These are phyloP conservation scores for Xylaria sp. DNA, from an alignment of 2,329 filamentous ascomycete species.

Conservation along the genomic window DNA sequence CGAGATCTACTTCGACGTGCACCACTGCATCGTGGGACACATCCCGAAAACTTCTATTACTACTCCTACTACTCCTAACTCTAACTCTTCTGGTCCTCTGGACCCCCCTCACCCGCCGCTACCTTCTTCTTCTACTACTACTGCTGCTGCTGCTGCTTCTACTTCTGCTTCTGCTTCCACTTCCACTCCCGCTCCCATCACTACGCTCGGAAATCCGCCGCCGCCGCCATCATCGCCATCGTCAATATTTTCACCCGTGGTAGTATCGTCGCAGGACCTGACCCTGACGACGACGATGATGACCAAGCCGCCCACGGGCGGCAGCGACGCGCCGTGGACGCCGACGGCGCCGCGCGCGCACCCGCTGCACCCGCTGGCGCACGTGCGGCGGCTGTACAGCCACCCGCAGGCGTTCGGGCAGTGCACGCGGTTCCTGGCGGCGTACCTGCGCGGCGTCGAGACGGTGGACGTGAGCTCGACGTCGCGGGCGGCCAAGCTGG, in stretches of 20 bases:
- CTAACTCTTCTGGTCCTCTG: not conserved
- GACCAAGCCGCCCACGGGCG: slow-evolving; percentile 21
- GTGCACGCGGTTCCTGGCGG: slow-evolving; percentile 74
- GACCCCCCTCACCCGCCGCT: not conserved
- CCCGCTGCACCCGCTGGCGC: slow-evolving; percentile 55
- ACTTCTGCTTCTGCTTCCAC: too few relatives aligned
- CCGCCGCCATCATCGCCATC: too few relatives aligned
- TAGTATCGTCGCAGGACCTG: not conserved
- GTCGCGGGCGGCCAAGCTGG: slow-evolving; percentile 80
- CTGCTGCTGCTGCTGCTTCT: too few relatives aligned
- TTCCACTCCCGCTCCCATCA: too few relatives aligned
- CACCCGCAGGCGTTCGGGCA: slow-evolving; percentile 97
- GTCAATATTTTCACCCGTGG: too few relatives aligned
- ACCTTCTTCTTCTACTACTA: slow-evolving; percentile 37
- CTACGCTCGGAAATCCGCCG: too few relatives aligned
- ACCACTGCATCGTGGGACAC: slow-evolving; percentile 79
- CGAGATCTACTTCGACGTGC: slow-evolving; percentile 84
- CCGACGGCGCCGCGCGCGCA: slow-evolving; percentile 52
- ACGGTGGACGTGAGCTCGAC: slow-evolving; percentile 82
- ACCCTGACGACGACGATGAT: not conserved
- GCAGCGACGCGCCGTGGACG: slow-evolving; percentile 44
- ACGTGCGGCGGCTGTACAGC: slow-evolving; percentile 79
- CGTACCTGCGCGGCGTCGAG: slow-evolving; percentile 73
- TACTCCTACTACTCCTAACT: not conserved
- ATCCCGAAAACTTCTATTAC: not conserved